These are phyloP conservation scores for Picochlorum sp. DNA, from an alignment of 139 green algal genomes.

Conservation along the genomic window DNA sequence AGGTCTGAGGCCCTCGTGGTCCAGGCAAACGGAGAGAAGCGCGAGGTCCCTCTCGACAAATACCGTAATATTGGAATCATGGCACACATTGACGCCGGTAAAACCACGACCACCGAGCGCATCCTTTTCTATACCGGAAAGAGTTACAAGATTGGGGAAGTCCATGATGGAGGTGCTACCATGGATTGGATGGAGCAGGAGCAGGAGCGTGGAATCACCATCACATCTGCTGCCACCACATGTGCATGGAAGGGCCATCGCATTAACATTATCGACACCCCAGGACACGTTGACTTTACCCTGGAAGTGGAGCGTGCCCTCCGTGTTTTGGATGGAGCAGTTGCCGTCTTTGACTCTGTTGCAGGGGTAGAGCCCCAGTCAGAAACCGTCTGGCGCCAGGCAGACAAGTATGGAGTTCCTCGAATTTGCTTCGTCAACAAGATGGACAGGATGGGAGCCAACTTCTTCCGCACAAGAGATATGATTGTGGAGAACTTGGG, in stretches of 20 bases:
- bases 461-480: slow-evolving; percentile 81
- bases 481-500: slow-evolving; percentile 85
- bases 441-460: slow-evolving; percentile 98
- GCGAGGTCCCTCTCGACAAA: slow-evolving; percentile 56
- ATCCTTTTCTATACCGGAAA: slow-evolving; percentile 98
- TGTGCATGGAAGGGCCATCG: slow-evolving; percentile 92
- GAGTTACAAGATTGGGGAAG: slow-evolving; percentile 99
- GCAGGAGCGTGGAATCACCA: slow-evolving; percentile 98
- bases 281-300: slow-evolving; percentile 96
- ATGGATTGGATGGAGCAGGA: slow-evolving; percentile 98
- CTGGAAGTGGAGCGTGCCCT: slow-evolving; percentile 98
- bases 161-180: slow-evolving; percentile 96
- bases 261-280: slow-evolving; percentile 99
- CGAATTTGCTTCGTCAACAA: slow-evolving; percentile 99
- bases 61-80: slow-evolving; percentile 99
- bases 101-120: slow-evolving; percentile 97
- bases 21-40: slow-evolving; percentile 15
- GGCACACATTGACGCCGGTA: slow-evolving; percentile 93
- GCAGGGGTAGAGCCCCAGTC: slow-evolving; percentile 96
- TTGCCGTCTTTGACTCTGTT: slow-evolving; percentile 93
- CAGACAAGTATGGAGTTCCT: slow-evolving; percentile 95
- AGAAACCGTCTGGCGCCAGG: slow-evolving; percentile 98
- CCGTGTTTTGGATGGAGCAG: slow-evolving; percentile 95
- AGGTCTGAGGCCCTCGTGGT: background rate
- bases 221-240: slow-evolving; percentile 95